Evolutionary conservation across 2,329 filamentous ascomycete genomes (phyloP).

Genomic region (Exophiala oligosperma): DNA sequence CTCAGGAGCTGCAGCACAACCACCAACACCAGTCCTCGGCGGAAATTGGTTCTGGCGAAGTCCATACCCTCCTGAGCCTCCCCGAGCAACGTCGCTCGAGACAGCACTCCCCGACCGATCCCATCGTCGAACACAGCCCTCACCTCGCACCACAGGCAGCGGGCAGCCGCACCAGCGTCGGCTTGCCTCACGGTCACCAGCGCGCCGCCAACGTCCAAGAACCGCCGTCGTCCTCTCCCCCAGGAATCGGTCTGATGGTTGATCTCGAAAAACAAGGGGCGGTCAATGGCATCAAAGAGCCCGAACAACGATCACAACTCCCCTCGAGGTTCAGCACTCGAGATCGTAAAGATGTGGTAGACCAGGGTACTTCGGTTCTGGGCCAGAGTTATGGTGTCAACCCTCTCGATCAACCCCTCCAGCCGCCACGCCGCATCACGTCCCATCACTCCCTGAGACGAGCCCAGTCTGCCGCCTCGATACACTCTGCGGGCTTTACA

Average conservation of each 20-base stretch:
- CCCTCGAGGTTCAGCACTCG: slow-evolving; percentile 22
- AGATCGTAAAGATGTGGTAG: slow-evolving; percentile 12
- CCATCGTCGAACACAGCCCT: slow-evolving; percentile 49
- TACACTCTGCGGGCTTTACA: slow-evolving; percentile 41
- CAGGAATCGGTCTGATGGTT: slow-evolving; percentile 17
- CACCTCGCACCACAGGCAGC: slow-evolving; percentile 37
- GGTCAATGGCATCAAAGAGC: slow-evolving; percentile 15
- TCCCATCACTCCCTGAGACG: slow-evolving; percentile 33
- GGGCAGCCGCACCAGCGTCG: slow-evolving; percentile 52
- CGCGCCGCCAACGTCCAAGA: slow-evolving; percentile 38
- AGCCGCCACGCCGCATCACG: slow-evolving; percentile 28
- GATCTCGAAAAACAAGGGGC: slow-evolving; percentile 21
- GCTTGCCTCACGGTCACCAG: slow-evolving; percentile 46
- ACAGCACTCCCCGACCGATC: slow-evolving; percentile 48
- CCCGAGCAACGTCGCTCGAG: slow-evolving; percentile 58
- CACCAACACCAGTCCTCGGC: slow-evolving; percentile 6
- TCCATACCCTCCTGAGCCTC: slow-evolving; percentile 52
- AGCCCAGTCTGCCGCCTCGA: slow-evolving; percentile 41
- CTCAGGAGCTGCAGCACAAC: slow-evolving; percentile 18
- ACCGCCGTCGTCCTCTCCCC: neutral
- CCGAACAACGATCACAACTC: slow-evolving; percentile 18
- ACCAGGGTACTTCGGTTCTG: slow-evolving; percentile 21
- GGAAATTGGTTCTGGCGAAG: slow-evolving; percentile 51
- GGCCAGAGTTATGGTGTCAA: slow-evolving; percentile 28
- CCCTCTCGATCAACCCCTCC: slow-evolving; percentile 28